Evolutionary conservation across 495 filamentous ascomycete genomes (phyloP).

Genomic region (Annulohypoxylon nitens): DNA sequence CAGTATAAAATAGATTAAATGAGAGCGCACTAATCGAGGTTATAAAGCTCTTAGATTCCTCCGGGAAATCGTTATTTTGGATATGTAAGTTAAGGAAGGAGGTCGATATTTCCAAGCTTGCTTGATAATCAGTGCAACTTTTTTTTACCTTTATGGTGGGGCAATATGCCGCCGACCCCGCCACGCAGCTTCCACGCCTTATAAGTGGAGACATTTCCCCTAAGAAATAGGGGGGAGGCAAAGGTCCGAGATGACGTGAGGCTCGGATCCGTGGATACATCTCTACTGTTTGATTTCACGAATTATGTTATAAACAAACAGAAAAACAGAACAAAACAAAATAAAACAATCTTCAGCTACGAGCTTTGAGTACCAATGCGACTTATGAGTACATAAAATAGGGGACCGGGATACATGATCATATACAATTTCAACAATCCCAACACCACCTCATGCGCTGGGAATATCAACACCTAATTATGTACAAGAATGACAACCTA

Average conservation of each 20-base stretch:
- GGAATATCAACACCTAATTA: constrained; percentile 17
- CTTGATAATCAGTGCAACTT: constrained; percentile 46
- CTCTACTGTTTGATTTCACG: background rate
- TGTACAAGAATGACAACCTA: constrained; percentile 31
- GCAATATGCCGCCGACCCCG: constrained; percentile 43
- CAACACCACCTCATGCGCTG: constrained; percentile 20
- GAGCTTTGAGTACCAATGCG: too few species aligned
- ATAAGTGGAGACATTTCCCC: constrained; percentile 23
- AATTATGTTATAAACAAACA: background rate
- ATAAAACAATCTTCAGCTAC: background rate
- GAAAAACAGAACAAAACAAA: too few species aligned
- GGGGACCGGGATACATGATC: background rate
- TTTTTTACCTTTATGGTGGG: constrained; percentile 46
- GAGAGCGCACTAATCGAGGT: background rate
- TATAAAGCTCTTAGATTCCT: constrained; percentile 13
- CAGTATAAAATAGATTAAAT: background rate
- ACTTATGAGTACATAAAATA: background rate
- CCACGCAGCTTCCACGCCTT: constrained; percentile 26
- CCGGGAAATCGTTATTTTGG: background rate
- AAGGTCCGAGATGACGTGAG: background rate
- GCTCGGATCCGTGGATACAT: background rate
- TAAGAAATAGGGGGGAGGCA: constrained; percentile 6
- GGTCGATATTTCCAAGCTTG: constrained; percentile 27
- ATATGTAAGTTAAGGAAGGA: constrained; percentile 24
- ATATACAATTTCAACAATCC: constrained; percentile 22